These are phyloP conservation scores for Globisporangium spinosum DNA, from an alignment of 352 stramenopile genomes.

Conservation along the genomic window DNA sequence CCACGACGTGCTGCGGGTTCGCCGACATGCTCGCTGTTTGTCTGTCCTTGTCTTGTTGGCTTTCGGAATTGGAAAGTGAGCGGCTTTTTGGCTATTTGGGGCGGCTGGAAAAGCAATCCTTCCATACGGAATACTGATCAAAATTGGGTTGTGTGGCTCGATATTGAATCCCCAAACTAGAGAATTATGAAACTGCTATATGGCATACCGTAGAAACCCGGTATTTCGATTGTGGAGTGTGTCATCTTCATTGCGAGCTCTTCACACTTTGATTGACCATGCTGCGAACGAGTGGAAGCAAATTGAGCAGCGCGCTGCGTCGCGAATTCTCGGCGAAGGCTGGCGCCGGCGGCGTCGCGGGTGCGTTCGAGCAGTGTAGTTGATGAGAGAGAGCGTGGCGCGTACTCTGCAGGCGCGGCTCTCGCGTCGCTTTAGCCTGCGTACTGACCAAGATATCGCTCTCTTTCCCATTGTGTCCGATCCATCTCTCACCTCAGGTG, in stretches of 20 bases:
- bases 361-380: conserved; percentile 3
- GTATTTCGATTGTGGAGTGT: not conserved
- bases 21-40: conserved; percentile 43
- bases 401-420: not conserved
- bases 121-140: not conserved
- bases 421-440: not conserved
- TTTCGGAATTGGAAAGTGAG: conserved; percentile 4
- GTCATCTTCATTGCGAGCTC: not conserved
- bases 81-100: conserved; percentile 2
- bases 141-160: not conserved
- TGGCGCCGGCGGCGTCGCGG: conserved; percentile 37
- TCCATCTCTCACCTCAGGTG: conserved; percentile 26
- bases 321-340: conserved; percentile 48
- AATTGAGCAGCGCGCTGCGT: conserved; percentile 20
- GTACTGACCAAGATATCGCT: not conserved
- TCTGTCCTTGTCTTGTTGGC: not conserved
- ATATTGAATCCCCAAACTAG: not conserved
- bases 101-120: not conserved
- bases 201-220: not conserved
- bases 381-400: not conserved
- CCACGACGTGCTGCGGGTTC: conserved; percentile 85
- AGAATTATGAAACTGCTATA: not conserved
- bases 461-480: not conserved
- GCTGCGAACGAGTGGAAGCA: conserved; percentile 27
- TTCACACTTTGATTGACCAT: conserved; percentile 18